Conservation (phyloP, 805 yeast species). For the Kodamaea neixiangensis region DNA sequence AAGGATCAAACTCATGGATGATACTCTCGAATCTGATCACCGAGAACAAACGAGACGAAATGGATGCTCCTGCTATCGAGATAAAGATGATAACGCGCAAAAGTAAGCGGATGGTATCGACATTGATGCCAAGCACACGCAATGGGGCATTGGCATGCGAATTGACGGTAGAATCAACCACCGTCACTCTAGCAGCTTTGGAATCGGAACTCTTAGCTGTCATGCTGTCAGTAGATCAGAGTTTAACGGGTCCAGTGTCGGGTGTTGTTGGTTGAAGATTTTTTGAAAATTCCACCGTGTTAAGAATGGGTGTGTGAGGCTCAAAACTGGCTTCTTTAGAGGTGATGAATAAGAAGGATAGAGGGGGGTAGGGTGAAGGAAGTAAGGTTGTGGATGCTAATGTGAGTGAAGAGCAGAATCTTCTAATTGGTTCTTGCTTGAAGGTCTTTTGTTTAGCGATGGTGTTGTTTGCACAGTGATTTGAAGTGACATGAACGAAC, state of each 20-base stretch:
- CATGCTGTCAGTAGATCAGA: not conserved
- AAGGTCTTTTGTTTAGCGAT: no score
- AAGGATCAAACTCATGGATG: slow-evolving; percentile 96
- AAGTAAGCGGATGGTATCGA: slow-evolving; percentile 44
- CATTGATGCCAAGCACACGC: slow-evolving; percentile 18
- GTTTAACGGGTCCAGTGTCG: not conserved
- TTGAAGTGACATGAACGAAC: not conserved
- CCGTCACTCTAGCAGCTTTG: not conserved
- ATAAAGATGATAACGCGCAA: slow-evolving; percentile 69
- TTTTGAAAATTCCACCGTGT: slow-evolving; percentile 5
- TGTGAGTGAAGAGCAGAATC: not conserved
- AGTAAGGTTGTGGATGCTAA: not conserved
- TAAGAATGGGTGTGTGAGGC: slow-evolving; percentile 3
- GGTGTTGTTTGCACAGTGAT: no score
- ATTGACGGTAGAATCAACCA: not conserved
- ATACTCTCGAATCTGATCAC: slow-evolving; percentile 94
- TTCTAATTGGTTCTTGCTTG: not conserved
- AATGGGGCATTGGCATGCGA: slow-evolving; percentile 2
- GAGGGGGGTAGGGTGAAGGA: not conserved
- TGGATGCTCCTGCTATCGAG: slow-evolving; percentile 86
- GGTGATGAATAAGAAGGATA: not conserved
- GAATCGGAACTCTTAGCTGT: slow-evolving; percentile 1
- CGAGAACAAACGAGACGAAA: slow-evolving; percentile 90
- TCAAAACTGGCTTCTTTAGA: not conserved
- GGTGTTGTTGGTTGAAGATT: slow-evolving; percentile 3